phyloP scores from a whole-genome alignment of 2,329 filamentous ascomycete genomes.

The Aulographum hederae region DNA sequence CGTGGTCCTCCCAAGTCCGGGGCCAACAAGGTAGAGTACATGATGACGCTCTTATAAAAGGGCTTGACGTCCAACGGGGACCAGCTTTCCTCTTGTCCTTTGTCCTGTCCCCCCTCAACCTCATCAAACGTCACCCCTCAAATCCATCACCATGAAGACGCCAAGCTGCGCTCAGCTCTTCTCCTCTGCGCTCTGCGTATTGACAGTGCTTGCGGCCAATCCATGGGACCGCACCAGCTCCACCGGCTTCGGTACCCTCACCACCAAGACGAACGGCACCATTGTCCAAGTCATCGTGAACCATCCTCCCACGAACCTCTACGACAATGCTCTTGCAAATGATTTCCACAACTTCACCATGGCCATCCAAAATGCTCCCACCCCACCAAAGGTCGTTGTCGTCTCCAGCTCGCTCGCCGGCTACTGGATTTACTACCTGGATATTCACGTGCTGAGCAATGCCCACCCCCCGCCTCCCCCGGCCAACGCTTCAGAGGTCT shows the following conservation, averaged over 20 bases:
- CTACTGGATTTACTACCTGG: not conserved
- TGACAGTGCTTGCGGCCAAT: too few species aligned
- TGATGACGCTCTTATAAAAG: too few species aligned
- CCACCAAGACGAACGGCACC: not conserved
- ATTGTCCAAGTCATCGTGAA: not conserved
- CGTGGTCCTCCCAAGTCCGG: too few species aligned
- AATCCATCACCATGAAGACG: too few species aligned
- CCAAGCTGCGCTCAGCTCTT: too few species aligned
- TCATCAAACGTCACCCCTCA: too few species aligned
- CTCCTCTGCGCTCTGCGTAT: too few species aligned
- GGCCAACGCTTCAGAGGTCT: not conserved
- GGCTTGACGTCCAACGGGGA: too few species aligned
- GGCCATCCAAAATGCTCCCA: not conserved
- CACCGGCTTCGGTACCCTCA: not conserved
- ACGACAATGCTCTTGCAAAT: not conserved
- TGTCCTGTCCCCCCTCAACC: too few species aligned
- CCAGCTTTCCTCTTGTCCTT: too few species aligned
- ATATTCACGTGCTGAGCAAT: too few species aligned
- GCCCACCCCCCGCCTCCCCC: not conserved
- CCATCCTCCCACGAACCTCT: not conserved
- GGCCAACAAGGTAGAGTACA: too few species aligned
- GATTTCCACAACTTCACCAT: not conserved
- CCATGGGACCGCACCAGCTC: not conserved
- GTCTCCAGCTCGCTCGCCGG: not conserved
- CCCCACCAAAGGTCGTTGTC: constrained; percentile 1